Base-by-base conservation (phyloP, 2,329 filamentous ascomycete species). In the Botryotinia globosa region DNA sequence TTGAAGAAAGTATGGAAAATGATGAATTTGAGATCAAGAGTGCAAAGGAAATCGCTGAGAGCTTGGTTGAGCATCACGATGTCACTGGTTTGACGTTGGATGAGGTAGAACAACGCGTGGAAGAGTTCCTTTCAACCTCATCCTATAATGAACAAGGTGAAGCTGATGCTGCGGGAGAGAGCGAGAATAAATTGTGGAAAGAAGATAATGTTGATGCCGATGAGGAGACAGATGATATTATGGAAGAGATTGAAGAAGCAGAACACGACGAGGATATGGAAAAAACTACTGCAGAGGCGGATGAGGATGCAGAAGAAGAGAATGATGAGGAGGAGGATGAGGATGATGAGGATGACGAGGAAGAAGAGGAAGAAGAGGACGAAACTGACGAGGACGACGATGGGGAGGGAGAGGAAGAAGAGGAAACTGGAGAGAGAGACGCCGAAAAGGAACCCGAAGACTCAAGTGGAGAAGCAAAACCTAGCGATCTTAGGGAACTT, bases 1-100 rank as follows among this genome's bases (percentile, higher is more conserved):
- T 82, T 22, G 76, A 81, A 73, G 77, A 81, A 34, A 76, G 74
- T 39, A 74, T 79, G 32, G 77, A 80, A 8, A 74, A 76, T 34
- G 78, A 79, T 61, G 80, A 80, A 42, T 75, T 74, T 6, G 80
- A 71, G 48, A 69, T 72, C 39, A 73, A 76, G 29, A 74, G 74
- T 34, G 63, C 69, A 39, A 74, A 67, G 54, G 39, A 65, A 29
- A 59, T 74, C 58, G 74, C 74, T 18, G 72, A 72, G 61, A 72
- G 48, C 22, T 42, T 74, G 44, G 39, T 74, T 45, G 72, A 73
- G 39, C 69, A 68, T 63, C 71, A 73, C 39, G 72, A 74, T 48
- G 59, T 72, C 39, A 67, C 70, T 51, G 65, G 72, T 10, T 69
- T 70, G 64, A 62, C 72, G 44, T 32, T 56, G 25, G 73, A 77